Evolutionary conservation across 768 basidiomycete genomes (phyloP), one percentile per base, ranked within the genome.

Genomic region (Termitomyces sp.): DNA sequence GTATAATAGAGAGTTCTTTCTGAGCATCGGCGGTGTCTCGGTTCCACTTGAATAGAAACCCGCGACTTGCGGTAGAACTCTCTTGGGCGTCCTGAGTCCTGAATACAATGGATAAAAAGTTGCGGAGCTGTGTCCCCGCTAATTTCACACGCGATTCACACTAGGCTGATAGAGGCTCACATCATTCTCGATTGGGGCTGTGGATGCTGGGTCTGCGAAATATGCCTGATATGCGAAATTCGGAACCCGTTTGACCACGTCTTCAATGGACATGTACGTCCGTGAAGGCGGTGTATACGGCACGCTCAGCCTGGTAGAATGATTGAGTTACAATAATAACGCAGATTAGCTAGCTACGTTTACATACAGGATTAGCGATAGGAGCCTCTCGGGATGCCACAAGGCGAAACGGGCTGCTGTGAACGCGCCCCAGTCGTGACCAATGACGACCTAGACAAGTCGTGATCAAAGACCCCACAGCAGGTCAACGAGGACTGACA

Each of bases 401-500:
- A 89, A 73, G 11, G 86, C 84, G 62, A 93, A 85, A 21, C 89
- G 76, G 42, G 77, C 78, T 2, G 78, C 87, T 12, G 74, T 80
- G 58, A 73, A 80, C 3, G 86, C 73, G 5, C 91, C 91, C 90
- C 90, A 92, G 63, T 93, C 91, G 62, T 92, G 91, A 0, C 88
- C 91, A 56, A 91, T 75, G 55, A 91, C 70, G 11, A 89, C 76
- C 86, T 79, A 53, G 41, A 9, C 19, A 39, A 43, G 35, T 52
- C 17, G 51, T 40, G 23, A 46, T 52, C 44, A 49, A 44, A 32
- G 17, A 25, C 17, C 14, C n/a, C 16, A 35, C n/a, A 39, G 11
- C 50, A 50, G 19, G 39, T 16, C 35, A 48, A 58, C 11, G 44
- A 52, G 4, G 30, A 75, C 84, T 59, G 62, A 89, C 86, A 34